phyloP scores from a whole-genome alignment of 768 basidiomycete species.

The Russula virescens region DNA sequence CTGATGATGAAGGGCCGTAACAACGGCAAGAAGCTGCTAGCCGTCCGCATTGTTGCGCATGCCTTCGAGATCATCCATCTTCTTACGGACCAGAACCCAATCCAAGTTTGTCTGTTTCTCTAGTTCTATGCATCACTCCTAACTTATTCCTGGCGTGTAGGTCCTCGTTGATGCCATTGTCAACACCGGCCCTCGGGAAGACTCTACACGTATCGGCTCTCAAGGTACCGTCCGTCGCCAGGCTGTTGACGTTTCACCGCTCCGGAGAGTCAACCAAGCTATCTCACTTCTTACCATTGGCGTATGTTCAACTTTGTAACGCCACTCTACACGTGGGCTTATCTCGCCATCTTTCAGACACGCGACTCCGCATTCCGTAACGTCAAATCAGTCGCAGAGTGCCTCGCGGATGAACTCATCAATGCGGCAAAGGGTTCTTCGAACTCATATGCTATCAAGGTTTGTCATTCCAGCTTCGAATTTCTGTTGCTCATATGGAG shows the following conservation, averaged over 20 bases:
- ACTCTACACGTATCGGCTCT: constrained; percentile 99
- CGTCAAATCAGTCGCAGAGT: constrained; percentile 98
- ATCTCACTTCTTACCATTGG: constrained; percentile 92
- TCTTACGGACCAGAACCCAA: constrained; percentile 99
- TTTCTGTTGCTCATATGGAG: neutral
- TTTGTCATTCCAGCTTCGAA: constrained; percentile 31
- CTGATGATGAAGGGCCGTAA: constrained; percentile 99
- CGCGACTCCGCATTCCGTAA: constrained; percentile 99
- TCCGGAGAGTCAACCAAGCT: constrained; percentile 97
- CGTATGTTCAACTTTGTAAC: constrained; percentile 45
- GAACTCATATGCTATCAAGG: constrained; percentile 99
- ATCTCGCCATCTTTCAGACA: constrained; percentile 50
- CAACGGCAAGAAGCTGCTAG: constrained; percentile 99
- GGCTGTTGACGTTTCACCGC: constrained; percentile 98
- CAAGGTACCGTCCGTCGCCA: constrained; percentile 99
- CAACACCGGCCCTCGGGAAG: constrained; percentile 99
- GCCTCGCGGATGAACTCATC: constrained; percentile 98
- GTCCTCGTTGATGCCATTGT: constrained; percentile 97
- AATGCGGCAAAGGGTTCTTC: constrained; percentile 99
- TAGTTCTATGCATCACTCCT: neutral
- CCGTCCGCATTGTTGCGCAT: constrained; percentile 98
- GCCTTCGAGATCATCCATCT: constrained; percentile 99
- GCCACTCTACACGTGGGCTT: neutral
- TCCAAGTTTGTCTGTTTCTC: constrained; percentile 60
- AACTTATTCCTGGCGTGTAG: constrained; percentile 33